These are phyloP conservation scores for Agastache rugosa DNA, from an alignment of 257 asterid species.

Conservation along the genomic window DNA sequence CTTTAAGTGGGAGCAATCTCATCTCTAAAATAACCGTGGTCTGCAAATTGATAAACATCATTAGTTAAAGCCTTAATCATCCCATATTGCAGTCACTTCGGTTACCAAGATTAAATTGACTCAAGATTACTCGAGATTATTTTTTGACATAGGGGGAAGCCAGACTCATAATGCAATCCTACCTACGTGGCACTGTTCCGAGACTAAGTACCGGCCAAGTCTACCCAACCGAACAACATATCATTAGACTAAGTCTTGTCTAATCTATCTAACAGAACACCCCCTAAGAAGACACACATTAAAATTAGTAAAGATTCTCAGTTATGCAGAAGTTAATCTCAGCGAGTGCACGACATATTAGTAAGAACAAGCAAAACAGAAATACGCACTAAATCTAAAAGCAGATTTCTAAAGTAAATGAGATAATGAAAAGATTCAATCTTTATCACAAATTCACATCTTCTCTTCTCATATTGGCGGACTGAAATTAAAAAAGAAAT, in stretches of 20 bases:
- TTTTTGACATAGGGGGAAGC: no score
- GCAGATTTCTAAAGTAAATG: not conserved
- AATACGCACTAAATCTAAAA: not conserved
- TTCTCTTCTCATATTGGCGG: not conserved
- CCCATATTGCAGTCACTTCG: not conserved
- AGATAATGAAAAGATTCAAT: slow-evolving; percentile 6
- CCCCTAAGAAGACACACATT: not conserved
- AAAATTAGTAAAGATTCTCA: slow-evolving; percentile 4
- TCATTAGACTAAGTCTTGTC: no score
- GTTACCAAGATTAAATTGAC: no score
- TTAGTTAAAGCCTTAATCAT: not conserved
- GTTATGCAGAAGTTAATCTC: not conserved
- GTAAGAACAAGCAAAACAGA: not conserved
- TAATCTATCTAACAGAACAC: no score
- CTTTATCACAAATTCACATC: slow-evolving; percentile 15
- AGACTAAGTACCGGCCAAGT: no score
- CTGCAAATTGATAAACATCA: not conserved
- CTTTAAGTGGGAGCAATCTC: not conserved
- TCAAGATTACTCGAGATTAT: no score
- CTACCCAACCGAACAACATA: no score
- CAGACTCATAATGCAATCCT: no score
- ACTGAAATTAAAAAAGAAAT: not conserved
- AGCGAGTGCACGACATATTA: not conserved
- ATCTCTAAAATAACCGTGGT: not conserved
- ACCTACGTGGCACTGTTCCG: no score